phyloP scores from a whole-genome alignment of 176 grass and related monocot species.

The Raddia guianensis region DNA sequence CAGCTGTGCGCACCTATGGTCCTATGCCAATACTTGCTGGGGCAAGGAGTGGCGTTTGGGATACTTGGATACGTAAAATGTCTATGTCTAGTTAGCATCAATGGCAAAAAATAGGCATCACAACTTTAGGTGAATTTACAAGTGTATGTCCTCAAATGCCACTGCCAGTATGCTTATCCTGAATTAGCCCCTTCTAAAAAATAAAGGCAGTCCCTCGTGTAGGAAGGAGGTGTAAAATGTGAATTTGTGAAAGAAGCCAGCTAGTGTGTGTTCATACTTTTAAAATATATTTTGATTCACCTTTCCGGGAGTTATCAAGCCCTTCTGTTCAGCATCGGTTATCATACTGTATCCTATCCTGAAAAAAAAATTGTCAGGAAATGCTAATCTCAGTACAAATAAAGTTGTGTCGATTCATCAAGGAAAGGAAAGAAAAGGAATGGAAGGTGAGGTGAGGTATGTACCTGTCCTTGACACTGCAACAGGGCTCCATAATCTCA shows the following conservation, averaged over 20 bases:
- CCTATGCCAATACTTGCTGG: background rate
- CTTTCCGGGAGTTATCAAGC: conserved; percentile 84
- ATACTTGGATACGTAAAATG: background rate
- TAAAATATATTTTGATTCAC: conserved; percentile 35
- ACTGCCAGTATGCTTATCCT: no score
- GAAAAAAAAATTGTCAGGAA: conserved; percentile 29
- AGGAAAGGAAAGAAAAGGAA: background rate
- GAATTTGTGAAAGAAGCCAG: background rate
- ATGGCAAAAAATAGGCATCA: background rate
- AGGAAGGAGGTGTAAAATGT: background rate
- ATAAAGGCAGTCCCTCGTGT: background rate
- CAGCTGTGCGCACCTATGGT: background rate
- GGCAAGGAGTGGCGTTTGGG: background rate
- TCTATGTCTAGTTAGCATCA: background rate
- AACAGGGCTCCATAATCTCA: conserved; percentile 98
- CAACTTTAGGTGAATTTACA: background rate
- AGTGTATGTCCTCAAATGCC: background rate
- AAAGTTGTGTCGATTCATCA: background rate
- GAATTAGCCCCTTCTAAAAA: no score
- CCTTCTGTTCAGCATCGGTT: conserved; percentile 75
- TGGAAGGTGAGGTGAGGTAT: background rate
- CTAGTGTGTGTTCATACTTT: background rate
- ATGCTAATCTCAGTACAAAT: background rate
- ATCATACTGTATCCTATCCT: conserved; percentile 99
- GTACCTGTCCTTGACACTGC: conserved; percentile 97